Evolutionary conservation across 2,329 filamentous ascomycete species (phyloP).

Genomic region (Penicillium sp.): DNA sequence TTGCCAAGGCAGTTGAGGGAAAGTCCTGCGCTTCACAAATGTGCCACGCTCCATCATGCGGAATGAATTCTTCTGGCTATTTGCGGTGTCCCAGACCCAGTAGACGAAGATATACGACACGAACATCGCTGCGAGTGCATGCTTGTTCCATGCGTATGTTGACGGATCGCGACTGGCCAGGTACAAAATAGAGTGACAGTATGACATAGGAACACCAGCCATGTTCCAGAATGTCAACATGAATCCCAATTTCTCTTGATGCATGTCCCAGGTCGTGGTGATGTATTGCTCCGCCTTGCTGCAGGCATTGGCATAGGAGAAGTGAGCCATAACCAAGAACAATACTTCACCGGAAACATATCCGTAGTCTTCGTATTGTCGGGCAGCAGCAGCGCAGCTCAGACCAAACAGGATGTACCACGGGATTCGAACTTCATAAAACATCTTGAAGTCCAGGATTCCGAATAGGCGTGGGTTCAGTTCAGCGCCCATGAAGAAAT

Average conservation of each 20-base stretch:
- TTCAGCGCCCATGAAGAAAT: conserved; percentile 88
- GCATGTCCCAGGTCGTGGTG: conserved; percentile 90
- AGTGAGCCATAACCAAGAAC: conserved; percentile 84
- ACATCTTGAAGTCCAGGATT: conserved; percentile 88
- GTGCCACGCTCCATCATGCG: conserved; percentile 71
- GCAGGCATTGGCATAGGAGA: conserved; percentile 85
- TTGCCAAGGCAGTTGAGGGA: conserved; percentile 84
- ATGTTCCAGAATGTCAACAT: conserved; percentile 98
- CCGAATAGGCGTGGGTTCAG: conserved; percentile 79
- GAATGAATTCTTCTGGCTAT: conserved; percentile 91
- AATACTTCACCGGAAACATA: conserved; percentile 76
- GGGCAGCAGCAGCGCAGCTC: conserved; percentile 56
- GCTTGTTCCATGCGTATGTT: conserved; percentile 70
- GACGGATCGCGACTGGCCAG: conserved; percentile 75
- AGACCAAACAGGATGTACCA: conserved; percentile 87
- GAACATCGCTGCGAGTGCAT: conserved; percentile 60
- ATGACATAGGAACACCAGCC: conserved; percentile 81
- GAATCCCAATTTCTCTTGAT: conserved; percentile 93
- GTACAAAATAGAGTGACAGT: conserved; percentile 89
- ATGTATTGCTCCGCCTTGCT: conserved; percentile 88
- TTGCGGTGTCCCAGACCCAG: conserved; percentile 87
- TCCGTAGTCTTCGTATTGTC: conserved; percentile 80
- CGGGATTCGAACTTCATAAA: conserved; percentile 88
- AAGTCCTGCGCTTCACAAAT: conserved; percentile 64
- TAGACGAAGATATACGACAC: conserved; percentile 74